Conservation (phyloP, 78 protist species). For the Cyanophora paradoxa region DNA sequence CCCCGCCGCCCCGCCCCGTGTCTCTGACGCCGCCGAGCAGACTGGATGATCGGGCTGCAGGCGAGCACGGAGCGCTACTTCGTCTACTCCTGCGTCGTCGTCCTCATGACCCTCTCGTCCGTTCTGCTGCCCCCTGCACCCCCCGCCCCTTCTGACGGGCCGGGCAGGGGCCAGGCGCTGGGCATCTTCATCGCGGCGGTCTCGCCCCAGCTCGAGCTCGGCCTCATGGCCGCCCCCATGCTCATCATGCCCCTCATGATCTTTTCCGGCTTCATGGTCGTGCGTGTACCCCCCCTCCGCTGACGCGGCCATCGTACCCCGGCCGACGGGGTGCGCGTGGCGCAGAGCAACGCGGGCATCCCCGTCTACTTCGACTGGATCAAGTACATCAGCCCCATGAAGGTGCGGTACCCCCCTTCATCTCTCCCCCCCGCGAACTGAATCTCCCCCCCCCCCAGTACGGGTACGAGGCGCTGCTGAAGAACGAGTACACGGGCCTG, state of each 20-base stretch:
- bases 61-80: background rate
- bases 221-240: background rate
- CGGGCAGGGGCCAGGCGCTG: background rate
- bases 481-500: background rate
- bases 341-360: too few relatives aligned
- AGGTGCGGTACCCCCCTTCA: too few relatives aligned
- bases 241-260: slow-evolving; percentile 10
- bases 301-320: background rate
- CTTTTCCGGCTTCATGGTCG: background rate
- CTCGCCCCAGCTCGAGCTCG: background rate
- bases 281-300: background rate
- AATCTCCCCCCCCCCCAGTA: background rate
- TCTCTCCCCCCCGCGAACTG: background rate
- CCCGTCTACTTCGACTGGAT: slow-evolving; percentile 11
- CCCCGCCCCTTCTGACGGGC: too few relatives aligned
- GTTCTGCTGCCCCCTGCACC: background rate
- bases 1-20: background rate
- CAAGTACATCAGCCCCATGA: slow-evolving; percentile 9
- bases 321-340: background rate
- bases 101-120: background rate
- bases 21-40: background rate
- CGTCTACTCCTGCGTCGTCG: background rate
- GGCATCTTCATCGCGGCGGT: background rate
- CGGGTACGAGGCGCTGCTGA: background rate
- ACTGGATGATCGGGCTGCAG: background rate